Conservation (phyloP, 2,329 filamentous ascomycete species). For the Arthrobotrys musiformis region DNA sequence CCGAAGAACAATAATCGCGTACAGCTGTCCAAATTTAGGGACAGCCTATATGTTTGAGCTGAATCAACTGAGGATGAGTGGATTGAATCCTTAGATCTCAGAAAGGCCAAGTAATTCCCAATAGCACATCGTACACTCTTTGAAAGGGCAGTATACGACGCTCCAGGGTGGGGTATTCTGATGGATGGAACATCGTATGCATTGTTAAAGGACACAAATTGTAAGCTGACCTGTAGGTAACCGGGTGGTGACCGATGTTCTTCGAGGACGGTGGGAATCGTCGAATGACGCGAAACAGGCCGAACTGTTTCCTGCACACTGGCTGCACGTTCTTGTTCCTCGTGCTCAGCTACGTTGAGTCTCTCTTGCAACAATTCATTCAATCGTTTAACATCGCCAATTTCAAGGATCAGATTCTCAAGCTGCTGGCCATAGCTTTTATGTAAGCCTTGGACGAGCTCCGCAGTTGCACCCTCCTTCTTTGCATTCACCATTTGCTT, state of each 20-base stretch:
- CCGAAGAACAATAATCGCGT: constrained; percentile 49
- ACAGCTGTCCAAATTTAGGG: constrained; percentile 48
- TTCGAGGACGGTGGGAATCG: constrained; percentile 48
- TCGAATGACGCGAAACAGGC: constrained; percentile 50
- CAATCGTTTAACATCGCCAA: constrained; percentile 44
- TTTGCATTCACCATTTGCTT: constrained; percentile 50
- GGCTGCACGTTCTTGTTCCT: constrained; percentile 42
- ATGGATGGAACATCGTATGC: constrained; percentile 52
- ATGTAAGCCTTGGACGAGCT: constrained; percentile 51
- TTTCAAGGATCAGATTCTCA: constrained; percentile 50
- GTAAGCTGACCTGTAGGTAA: constrained; percentile 49
- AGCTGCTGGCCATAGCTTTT: constrained; percentile 53
- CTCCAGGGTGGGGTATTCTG: constrained; percentile 41
- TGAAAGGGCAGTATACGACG: constrained; percentile 44
- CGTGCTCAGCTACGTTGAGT: constrained; percentile 18
- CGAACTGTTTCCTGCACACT: constrained; percentile 51
- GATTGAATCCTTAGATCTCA: constrained; percentile 54
- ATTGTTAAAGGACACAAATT: constrained; percentile 44
- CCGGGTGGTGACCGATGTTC: constrained; percentile 48
- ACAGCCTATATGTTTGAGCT: constrained; percentile 42
- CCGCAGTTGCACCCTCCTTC: constrained; percentile 46
- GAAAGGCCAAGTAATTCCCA: constrained; percentile 48
- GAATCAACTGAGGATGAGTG: constrained; percentile 50
- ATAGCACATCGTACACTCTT: constrained; percentile 52
- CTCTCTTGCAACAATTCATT: constrained; percentile 46